Percentiles rank a stretch among this genome's conserved stretches.
Conservation (phyloP, 148 eudicot species). For the Camellia sinensis region DNA sequence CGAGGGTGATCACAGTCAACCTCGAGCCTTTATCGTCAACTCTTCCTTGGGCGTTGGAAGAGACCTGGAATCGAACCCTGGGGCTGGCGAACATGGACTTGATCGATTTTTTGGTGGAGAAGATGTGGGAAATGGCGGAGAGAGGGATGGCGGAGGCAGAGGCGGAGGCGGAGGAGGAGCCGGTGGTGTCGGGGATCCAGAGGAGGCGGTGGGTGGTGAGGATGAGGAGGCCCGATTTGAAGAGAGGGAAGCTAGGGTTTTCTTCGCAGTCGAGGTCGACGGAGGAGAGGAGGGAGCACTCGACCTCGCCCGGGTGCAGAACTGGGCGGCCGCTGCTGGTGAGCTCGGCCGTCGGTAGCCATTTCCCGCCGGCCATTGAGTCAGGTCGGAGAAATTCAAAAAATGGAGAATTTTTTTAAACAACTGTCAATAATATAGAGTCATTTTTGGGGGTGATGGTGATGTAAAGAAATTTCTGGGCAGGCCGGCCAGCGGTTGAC, state of each 20-base stretch:
- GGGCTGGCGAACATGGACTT: constrained; percentile 71
- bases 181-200: constrained; percentile 40
- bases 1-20: constrained; percentile 47
- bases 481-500: not conserved
- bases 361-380: constrained; percentile 21
- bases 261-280: constrained; percentile 61
- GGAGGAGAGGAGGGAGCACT: constrained; percentile 57
- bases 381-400: no score
- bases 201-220: constrained; percentile 84
- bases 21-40: constrained; percentile 32
- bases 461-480: constrained; percentile 21
- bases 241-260: constrained; percentile 36
- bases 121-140: constrained; percentile 53
- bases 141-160: constrained; percentile 47
- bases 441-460: not conserved
- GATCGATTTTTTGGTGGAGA: constrained; percentile 59
- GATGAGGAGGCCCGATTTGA: constrained; percentile 58
- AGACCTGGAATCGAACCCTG: constrained; percentile 54
- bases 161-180: constrained; percentile 27
- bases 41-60: constrained; percentile 40
- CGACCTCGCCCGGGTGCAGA: constrained; percentile 54
- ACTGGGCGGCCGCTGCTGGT: constrained; percentile 66
- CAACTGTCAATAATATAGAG: no score
- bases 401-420: no score
- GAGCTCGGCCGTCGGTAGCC: constrained; percentile 59